Conservation (phyloP, 1,284 basidiomycete genomes). For the Kwoniella shivajii region DNA sequence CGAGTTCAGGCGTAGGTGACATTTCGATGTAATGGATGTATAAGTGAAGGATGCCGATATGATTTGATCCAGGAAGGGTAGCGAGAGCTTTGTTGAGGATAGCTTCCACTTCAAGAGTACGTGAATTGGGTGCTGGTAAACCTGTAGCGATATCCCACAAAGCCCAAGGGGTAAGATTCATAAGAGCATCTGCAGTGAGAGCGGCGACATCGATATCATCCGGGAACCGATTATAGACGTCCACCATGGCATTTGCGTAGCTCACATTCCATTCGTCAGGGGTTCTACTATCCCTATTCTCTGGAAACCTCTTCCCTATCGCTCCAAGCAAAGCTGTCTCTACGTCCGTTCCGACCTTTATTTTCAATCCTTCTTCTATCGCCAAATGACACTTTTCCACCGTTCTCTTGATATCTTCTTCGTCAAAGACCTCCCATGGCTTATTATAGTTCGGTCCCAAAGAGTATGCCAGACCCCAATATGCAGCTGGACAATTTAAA, state of each 20-base stretch:
- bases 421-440: conserved; percentile 32
- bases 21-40: conserved; percentile 51
- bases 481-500: conserved; percentile 34
- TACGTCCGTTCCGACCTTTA: conserved; percentile 2
- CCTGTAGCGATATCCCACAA: conserved; percentile 49
- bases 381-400: conserved; percentile 1
- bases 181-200: conserved; percentile 43
- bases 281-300: conserved; percentile 16
- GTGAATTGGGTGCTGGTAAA: conserved; percentile 18
- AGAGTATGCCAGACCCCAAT: conserved; percentile 48
- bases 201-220: conserved; percentile 40
- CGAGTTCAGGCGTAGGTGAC: conserved; percentile 39
- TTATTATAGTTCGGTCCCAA: conserved; percentile 50
- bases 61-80: conserved; percentile 13
- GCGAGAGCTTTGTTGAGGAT: conserved; percentile 35
- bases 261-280: conserved; percentile 26
- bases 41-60: conserved; percentile 46
- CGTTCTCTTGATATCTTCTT: conserved; percentile 17
- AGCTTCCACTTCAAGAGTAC: conserved; percentile 29
- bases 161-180: conserved; percentile 46
- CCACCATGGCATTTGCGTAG: conserved; percentile 37
- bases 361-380: background rate
- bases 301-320: conserved; percentile 14
- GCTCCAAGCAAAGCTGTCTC: conserved; percentile 20
- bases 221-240: conserved; percentile 29